Base-by-base conservation (phyloP, 202 grass and related monocot genomes). In the Setaria viridis region DNA sequence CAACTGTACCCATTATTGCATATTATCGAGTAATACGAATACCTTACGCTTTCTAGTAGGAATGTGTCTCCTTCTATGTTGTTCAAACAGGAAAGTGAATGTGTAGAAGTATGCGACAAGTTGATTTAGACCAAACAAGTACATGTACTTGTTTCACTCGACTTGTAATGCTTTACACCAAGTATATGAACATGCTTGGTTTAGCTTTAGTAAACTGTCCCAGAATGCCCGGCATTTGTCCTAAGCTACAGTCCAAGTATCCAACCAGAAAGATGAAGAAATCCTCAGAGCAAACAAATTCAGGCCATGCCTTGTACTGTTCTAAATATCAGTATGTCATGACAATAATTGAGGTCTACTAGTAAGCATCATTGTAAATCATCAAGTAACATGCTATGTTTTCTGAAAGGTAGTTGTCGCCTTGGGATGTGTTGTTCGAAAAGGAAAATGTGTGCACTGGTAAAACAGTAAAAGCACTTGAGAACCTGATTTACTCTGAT, bases 161-260 rank as follows among this genome's bases (percentile, higher is more conserved):
- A 25, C 25, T 25, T 25, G 25, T 25, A 25, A 41, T 41, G 4
- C 5, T 41, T 41, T 41, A 41, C 39, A 41, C 35, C 25, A 5
- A 41, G 64, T 21, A 47, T 25, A 47, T 25, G 67, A 70, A 47
- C 68, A 67, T 74, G 50, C 15, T 79, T 83, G 30, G 1, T 6
- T 35, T 53, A 46, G 47, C 74, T 67, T 53, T 87, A 21, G 43
- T 87, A 35, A 35, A 43, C 3, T 62, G 74, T 47, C 49, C 80
- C 35, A 46, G 54, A 56, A 71, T 68, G 62, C 17, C 53, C 11
- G 73, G 43, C 70, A 70, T 46, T 74, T 37, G n/a, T 11, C 35
- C 80, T 70, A 84, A 51, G 74, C 48, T 74, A 74, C 50, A 68
- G 16, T 51, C 42, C 69, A 70, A 43, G 35, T 9, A 67, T 67